A percentile compares a stretch with the other conserved stretches of the same genome.
These are phyloP conservation scores for Ceratocystis colombiana DNA, from an alignment of 2,329 filamentous ascomycete species.

Conservation along the genomic window DNA sequence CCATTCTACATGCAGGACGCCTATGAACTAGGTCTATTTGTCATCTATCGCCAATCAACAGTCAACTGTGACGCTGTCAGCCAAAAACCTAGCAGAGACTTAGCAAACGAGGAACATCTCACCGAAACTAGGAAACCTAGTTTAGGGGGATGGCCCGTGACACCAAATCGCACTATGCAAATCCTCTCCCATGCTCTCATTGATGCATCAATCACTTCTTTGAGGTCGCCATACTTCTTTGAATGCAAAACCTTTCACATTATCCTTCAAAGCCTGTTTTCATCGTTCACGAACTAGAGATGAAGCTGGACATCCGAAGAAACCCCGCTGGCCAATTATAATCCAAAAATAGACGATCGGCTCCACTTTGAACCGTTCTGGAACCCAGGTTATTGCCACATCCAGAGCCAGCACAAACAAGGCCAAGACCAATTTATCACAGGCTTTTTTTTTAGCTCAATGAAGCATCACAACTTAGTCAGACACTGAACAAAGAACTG, in stretches of 20 bases:
- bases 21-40: too few species aligned
- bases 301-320: slow-evolving; percentile 7
- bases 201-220: too few species aligned
- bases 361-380: slow-evolving; percentile 16
- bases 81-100: too few species aligned
- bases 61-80: too few species aligned
- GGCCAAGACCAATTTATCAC: background rate
- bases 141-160: too few species aligned
- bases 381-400: background rate
- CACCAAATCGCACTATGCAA: too few species aligned
- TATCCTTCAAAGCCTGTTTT: background rate
- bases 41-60: too few species aligned
- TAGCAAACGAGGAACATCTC: too few species aligned
- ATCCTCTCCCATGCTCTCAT: too few species aligned
- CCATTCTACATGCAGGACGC: too few species aligned
- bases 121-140: too few species aligned
- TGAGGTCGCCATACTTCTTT: background rate
- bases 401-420: background rate
- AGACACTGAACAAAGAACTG: background rate
- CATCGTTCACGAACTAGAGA: slow-evolving; percentile 10
- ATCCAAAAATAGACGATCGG: too few species aligned
- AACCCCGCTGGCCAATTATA: slow-evolving; percentile 19
- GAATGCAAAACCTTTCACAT: slow-evolving; percentile 6
- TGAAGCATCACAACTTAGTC: background rate
- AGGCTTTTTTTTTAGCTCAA: background rate